Percentiles rank a stretch among this genome's conserved stretches.
Conservation (phyloP, 2,329 filamentous ascomycete genomes). For the Trichoderma koningiopsis region DNA sequence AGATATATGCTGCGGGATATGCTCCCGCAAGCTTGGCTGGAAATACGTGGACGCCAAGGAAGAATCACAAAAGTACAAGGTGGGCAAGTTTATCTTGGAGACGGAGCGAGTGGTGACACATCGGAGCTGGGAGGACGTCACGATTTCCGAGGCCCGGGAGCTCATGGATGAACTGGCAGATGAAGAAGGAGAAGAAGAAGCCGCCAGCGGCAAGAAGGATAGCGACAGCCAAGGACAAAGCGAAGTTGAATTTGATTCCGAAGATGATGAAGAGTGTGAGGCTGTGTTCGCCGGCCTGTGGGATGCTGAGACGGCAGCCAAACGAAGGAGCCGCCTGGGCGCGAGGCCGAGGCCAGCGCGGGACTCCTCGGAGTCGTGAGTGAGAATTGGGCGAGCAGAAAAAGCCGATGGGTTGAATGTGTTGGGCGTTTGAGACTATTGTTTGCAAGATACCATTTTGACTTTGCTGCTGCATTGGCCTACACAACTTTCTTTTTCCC, state of each 20-base stretch:
- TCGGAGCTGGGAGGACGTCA: conserved; percentile 52
- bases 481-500: neutral
- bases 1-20: conserved; percentile 61
- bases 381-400: neutral
- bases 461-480: neutral
- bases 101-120: conserved; percentile 57
- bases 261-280: conserved; percentile 63
- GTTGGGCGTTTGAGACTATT: neutral
- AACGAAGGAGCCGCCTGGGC: conserved; percentile 47
- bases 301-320: conserved; percentile 56
- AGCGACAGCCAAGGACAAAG: neutral
- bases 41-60: conserved; percentile 68
- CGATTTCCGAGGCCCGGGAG: conserved; percentile 25
- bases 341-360: conserved; percentile 32
- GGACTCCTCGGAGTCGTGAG: neutral
- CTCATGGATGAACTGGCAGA: conserved; percentile 21
- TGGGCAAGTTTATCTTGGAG: conserved; percentile 70
- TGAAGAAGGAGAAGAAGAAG: neutral
- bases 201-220: neutral
- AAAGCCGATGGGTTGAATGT: neutral
- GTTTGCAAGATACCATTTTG: conserved; percentile 13
- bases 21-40: conserved; percentile 63
- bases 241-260: conserved; percentile 24
- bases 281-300: conserved; percentile 65
- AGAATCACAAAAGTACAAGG: conserved; percentile 63